Evolutionary conservation across 176 grass and related monocot genomes (phyloP).

Genomic region (Raddia distichophylla): DNA sequence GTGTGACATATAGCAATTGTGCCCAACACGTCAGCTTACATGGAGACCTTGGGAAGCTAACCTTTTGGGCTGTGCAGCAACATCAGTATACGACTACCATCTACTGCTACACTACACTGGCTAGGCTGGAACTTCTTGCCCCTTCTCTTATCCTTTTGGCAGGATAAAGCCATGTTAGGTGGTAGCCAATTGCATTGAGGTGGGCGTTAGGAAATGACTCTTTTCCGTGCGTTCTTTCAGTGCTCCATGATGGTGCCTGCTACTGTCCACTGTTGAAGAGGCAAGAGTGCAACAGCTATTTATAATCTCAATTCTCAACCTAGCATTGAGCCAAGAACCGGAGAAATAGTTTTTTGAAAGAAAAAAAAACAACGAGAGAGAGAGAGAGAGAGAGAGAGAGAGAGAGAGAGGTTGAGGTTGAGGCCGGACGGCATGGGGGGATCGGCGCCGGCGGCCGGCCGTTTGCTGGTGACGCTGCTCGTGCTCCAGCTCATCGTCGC

Average conservation of each 20-base stretch:
- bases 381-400: not conserved
- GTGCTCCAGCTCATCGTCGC: constrained; percentile 34
- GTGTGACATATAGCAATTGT: not conserved
- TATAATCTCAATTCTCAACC: constrained; percentile 26
- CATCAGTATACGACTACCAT: not conserved
- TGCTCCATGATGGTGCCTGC: constrained; percentile 44
- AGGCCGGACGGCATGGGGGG: constrained; percentile 29
- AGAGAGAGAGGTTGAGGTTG: not conserved
- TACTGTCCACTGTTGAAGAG: not conserved
- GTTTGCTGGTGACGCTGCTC: constrained; percentile 37
- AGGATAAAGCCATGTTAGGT: constrained; percentile 50
- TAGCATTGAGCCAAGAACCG: not conserved
- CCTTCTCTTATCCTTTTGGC: constrained; percentile 11
- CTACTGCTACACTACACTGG: not conserved
- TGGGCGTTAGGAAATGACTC: constrained; percentile 28
- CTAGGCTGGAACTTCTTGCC: not conserved
- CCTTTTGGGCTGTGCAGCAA: not conserved
- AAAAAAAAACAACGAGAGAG: too few relatives aligned
- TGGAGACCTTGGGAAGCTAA: constrained; percentile 32
- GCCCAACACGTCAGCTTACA: constrained; percentile 27
- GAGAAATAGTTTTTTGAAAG: not conserved
- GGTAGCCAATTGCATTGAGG: constrained; percentile 52
- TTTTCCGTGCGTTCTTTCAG: constrained; percentile 7
- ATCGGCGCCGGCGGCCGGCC: not conserved
- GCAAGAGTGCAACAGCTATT: constrained; percentile 34